Percentiles rank a stretch among this genome's conserved stretches.
Conservation (phyloP, 2,329 filamentous ascomycete species). For the Pyrenochaeta sp. region DNA sequence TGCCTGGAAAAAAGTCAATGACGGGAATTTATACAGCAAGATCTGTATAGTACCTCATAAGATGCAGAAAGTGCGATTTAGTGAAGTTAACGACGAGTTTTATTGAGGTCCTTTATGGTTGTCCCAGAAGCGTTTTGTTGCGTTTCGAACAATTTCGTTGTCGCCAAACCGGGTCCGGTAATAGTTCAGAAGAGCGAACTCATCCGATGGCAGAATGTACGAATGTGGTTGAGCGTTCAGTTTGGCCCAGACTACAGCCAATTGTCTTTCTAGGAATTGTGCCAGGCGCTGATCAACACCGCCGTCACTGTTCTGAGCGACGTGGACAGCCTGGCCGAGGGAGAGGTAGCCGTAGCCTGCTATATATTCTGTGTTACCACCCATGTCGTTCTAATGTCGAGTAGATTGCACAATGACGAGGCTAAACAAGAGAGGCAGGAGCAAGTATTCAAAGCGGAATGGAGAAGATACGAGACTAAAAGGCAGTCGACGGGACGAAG, state of each 20-base stretch:
- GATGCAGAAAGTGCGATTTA: slow-evolving; percentile 1
- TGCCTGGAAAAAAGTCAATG: slow-evolving; percentile 4
- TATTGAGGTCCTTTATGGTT: slow-evolving; percentile 47
- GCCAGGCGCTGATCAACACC: slow-evolving; percentile 70
- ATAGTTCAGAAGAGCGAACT: slow-evolving; percentile 89
- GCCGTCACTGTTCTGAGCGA: slow-evolving; percentile 76
- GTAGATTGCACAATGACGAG: slow-evolving; percentile 31
- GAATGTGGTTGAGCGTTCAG: slow-evolving; percentile 68
- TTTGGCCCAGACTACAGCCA: slow-evolving; percentile 69
- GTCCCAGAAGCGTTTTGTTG: slow-evolving; percentile 66
- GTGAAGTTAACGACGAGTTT: slow-evolving; percentile 1
- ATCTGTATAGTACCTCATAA: slow-evolving; percentile 12
- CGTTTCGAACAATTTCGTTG: slow-evolving; percentile 57
- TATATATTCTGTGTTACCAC: slow-evolving; percentile 51
- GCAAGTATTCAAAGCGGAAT: slow-evolving; percentile 11
- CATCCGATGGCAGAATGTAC: slow-evolving; percentile 78
- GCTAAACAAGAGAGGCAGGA: slow-evolving; percentile 38
- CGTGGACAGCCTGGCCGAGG: slow-evolving; percentile 74
- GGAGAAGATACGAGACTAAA: slow-evolving; percentile 19
- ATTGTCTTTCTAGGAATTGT: slow-evolving; percentile 68
- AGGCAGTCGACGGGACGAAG: slow-evolving; percentile 8
- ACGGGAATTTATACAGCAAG: not conserved
- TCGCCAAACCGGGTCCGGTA: slow-evolving; percentile 73
- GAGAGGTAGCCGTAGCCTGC: slow-evolving; percentile 53
- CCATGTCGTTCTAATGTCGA: slow-evolving; percentile 46